These are phyloP conservation scores for Gymnopilus junonius DNA, from an alignment of 768 basidiomycete genomes.

Conservation along the genomic window DNA sequence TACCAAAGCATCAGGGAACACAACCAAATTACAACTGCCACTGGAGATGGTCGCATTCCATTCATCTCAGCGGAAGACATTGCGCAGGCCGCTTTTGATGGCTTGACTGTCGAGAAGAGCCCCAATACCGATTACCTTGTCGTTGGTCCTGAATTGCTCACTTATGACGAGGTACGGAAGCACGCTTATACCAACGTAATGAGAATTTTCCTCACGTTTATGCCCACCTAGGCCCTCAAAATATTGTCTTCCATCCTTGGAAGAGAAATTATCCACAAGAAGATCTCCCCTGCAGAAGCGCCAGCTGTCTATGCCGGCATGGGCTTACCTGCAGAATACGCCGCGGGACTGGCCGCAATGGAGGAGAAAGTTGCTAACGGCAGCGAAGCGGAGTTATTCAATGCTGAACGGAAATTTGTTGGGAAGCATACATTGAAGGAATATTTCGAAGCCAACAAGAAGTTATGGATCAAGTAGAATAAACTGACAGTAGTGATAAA, in stretches of 20 bases:
- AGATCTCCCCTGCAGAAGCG: constrained; percentile 16
- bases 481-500: too few species aligned
- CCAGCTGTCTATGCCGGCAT: background rate
- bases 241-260: constrained; percentile 26
- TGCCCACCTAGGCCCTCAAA: constrained; percentile 20
- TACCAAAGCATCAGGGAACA: constrained; percentile 22
- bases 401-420: constrained; percentile 19
- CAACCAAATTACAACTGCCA: constrained; percentile 19
- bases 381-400: constrained; percentile 18
- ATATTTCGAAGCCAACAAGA: constrained; percentile 25
- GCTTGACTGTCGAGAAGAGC: constrained; percentile 22
- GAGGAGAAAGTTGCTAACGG: constrained; percentile 23
- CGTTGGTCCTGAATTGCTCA: constrained; percentile 12
- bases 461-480: constrained; percentile 17
- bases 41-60: constrained; percentile 25
- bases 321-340: constrained; percentile 11
- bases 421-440: constrained; percentile 5
- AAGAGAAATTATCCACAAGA: constrained; percentile 28
- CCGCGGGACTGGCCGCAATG: constrained; percentile 5
- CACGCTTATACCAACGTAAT: background rate
- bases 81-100: constrained; percentile 30
- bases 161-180: constrained; percentile 14
- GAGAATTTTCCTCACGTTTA: background rate
- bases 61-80: constrained; percentile 32
- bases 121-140: constrained; percentile 5